Evolutionary conservation across 2,329 filamentous ascomycete species (phyloP).

Genomic region (Calonectria multiphialidica): DNA sequence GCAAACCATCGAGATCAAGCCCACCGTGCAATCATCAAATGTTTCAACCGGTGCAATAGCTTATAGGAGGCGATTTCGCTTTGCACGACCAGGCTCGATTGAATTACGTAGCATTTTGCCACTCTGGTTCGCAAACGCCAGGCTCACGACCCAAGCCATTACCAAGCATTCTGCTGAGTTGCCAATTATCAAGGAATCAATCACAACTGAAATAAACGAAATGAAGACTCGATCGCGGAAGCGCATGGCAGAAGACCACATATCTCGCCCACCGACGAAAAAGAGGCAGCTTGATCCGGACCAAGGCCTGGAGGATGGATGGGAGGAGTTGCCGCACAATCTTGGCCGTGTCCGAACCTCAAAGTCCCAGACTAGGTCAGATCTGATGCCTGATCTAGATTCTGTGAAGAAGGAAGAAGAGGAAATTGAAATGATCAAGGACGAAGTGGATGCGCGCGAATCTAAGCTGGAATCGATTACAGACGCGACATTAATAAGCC

Average conservation of each 20-base stretch:
- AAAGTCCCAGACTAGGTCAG: neutral
- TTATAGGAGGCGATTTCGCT: neutral
- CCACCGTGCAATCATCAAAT: too few relatives aligned
- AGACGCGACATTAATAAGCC: neutral
- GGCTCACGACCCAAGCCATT: too few relatives aligned
- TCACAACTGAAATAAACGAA: neutral
- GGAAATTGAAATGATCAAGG: neutral
- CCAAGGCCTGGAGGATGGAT: neutral
- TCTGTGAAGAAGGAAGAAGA: neutral
- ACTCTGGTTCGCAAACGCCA: neutral
- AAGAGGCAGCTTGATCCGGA: neutral
- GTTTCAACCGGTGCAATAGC: neutral
- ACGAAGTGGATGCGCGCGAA: neutral
- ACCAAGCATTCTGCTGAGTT: neutral
- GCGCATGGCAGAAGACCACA: neutral
- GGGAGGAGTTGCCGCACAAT: constrained; percentile 19
- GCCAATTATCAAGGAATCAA: neutral
- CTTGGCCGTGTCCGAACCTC: constrained; percentile 9
- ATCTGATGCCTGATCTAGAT: neutral
- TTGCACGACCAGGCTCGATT: too few relatives aligned
- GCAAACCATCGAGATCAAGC: neutral
- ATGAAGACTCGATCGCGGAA: constrained; percentile 20
- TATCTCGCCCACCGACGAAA: neutral
- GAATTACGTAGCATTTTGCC: neutral
- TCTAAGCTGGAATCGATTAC: neutral